A percentile compares a stretch with the other conserved stretches of the same genome.
phyloP scores from a whole-genome alignment of 73 alveolate genomes.

The Paramecium pentaurelia region DNA sequence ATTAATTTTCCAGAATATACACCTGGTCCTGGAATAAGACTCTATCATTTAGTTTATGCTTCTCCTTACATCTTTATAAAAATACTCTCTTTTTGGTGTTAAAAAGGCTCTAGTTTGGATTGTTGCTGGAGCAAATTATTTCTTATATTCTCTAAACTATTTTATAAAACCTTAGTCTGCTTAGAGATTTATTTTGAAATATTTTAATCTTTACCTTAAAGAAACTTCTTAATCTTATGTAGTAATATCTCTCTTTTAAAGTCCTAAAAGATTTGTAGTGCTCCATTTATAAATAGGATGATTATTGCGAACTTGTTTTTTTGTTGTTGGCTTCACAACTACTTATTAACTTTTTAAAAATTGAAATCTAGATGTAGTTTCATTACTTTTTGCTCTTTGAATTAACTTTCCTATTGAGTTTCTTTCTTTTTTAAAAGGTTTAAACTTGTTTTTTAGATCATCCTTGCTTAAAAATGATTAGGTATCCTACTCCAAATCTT shows the following conservation, averaged over 20 bases:
- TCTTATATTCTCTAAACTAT: constrained; percentile 2
- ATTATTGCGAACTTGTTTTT: background rate
- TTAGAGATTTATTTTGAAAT: background rate
- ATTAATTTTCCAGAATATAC: background rate
- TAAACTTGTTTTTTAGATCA: background rate
- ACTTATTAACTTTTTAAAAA: background rate
- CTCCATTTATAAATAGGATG: background rate
- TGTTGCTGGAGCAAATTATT: background rate
- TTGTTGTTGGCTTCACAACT: background rate
- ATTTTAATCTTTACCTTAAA: background rate
- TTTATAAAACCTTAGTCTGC: constrained; percentile 44
- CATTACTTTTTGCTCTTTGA: background rate
- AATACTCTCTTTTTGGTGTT: constrained; percentile 19
- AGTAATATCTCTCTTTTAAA: background rate
- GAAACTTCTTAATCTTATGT: background rate
- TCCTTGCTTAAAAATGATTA: background rate
- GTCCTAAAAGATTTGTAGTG: constrained; percentile 2
- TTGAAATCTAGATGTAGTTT: background rate
- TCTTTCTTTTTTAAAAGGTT: constrained; percentile 9
- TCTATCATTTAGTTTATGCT: background rate
- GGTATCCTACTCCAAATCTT: constrained; percentile 20
- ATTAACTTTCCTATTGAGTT: constrained; percentile 33
- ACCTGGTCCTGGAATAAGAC: constrained; percentile 39
- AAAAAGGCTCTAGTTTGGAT: background rate
- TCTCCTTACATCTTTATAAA: constrained; percentile 16